Evolutionary conservation across 495 filamentous ascomycete genomes (phyloP).

Genomic region (Hypoxylon lienhwacheense): DNA sequence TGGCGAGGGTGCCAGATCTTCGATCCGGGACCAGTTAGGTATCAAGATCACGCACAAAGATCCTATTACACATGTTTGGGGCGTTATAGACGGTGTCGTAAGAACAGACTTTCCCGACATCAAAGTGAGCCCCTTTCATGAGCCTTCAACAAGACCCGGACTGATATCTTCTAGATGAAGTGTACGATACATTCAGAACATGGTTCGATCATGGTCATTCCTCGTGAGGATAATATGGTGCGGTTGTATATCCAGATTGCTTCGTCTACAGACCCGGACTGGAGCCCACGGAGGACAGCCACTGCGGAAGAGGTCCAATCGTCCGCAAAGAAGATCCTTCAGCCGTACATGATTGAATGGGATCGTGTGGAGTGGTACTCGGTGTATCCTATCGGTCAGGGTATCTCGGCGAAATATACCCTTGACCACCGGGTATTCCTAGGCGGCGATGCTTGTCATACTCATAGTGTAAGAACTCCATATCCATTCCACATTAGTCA

Average conservation of each 20-base stretch:
- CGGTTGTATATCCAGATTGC: slow-evolving; percentile 76
- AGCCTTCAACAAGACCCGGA: slow-evolving; percentile 7
- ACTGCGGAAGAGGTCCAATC: slow-evolving; percentile 68
- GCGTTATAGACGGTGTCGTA: slow-evolving; percentile 75
- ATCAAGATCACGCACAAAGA: slow-evolving; percentile 64
- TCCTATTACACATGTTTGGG: slow-evolving; percentile 71
- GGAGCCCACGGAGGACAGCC: slow-evolving; percentile 61
- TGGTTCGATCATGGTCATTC: slow-evolving; percentile 76
- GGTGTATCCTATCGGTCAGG: slow-evolving; percentile 73
- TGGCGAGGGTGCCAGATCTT: slow-evolving; percentile 63
- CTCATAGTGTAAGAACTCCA: slow-evolving; percentile 62
- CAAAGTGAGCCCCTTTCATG: slow-evolving; percentile 44
- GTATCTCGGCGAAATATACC: slow-evolving; percentile 67
- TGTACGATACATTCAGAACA: slow-evolving; percentile 73
- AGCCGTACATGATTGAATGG: slow-evolving; percentile 71
- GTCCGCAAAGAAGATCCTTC: slow-evolving; percentile 65
- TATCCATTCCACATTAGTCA: neutral
- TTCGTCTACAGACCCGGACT: slow-evolving; percentile 64
- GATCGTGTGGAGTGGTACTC: slow-evolving; percentile 69
- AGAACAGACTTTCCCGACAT: slow-evolving; percentile 78
- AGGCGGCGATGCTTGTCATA: slow-evolving; percentile 80
- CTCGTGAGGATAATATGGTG: slow-evolving; percentile 73
- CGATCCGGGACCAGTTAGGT: slow-evolving; percentile 62
- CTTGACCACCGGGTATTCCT: slow-evolving; percentile 72
- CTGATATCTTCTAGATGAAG: slow-evolving; percentile 68